phyloP scores from a whole-genome alignment of 163 green algal species.

The Scenedesmus sp. region DNA sequence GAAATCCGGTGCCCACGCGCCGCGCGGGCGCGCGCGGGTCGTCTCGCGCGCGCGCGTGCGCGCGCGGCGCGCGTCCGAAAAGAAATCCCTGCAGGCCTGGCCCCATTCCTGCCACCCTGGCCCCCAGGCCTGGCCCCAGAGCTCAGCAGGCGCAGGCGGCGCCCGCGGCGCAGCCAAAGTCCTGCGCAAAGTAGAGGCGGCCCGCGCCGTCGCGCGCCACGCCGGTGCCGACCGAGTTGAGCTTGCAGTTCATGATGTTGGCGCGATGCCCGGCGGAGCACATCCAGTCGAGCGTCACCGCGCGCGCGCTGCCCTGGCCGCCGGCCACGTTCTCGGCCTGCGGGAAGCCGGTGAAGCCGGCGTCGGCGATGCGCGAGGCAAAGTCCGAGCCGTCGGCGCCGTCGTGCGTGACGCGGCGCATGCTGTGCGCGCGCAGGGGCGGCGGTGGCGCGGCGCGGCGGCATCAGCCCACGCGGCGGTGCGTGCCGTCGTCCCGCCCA shows the following conservation, averaged over 20 bases:
- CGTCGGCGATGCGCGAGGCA: background rate
- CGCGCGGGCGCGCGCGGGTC: too few relatives aligned
- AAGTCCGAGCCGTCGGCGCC: constrained; percentile 6
- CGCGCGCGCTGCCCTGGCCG: background rate
- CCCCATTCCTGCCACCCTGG: too few relatives aligned
- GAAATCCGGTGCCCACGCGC: too few relatives aligned
- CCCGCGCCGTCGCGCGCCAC: background rate
- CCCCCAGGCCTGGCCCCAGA: too few relatives aligned
- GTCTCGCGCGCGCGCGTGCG: too few relatives aligned
- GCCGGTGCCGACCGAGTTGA: background rate
- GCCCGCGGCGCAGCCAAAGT: constrained; percentile 3
- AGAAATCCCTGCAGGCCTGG: too few relatives aligned
- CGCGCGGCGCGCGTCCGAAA: too few relatives aligned
- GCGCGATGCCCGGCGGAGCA: constrained; percentile 5
- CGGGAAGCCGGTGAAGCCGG: constrained; percentile 1
- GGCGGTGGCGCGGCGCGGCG: background rate
- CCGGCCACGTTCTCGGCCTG: constrained; percentile 31
- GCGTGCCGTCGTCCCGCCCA: too few relatives aligned
- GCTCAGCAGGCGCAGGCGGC: constrained; percentile 3
- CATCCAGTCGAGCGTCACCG: constrained; percentile 30
- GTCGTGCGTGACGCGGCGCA: background rate
- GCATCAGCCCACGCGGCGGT: background rate
- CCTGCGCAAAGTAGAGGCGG: background rate
- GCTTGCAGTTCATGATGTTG: constrained; percentile 2
- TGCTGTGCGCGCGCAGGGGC: background rate